Conservation (phyloP, 2,329 filamentous ascomycete genomes). For the Cladophialophora yegresii region DNA sequence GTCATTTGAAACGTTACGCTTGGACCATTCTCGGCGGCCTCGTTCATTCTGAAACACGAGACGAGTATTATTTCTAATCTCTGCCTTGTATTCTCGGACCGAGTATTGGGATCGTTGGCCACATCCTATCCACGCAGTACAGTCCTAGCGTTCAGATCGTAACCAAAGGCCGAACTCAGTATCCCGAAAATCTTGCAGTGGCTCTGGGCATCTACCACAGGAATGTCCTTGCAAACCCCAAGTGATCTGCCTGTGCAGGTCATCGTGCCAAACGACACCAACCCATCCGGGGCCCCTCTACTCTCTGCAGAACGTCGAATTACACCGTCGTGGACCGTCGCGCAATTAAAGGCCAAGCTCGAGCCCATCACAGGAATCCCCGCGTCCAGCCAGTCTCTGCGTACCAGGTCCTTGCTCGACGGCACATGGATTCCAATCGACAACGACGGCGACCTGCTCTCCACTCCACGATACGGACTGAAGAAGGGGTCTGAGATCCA, state of each 20-base stretch:
- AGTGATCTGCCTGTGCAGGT: conserved; percentile 32
- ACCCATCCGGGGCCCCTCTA: conserved; percentile 38
- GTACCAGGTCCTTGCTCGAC: conserved; percentile 56
- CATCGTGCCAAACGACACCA: conserved; percentile 36
- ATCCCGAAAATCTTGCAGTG: not conserved
- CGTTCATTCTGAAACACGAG: not conserved
- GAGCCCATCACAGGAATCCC: conserved; percentile 93
- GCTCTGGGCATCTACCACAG: not conserved
- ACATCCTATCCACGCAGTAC: not conserved
- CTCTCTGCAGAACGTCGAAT: conserved; percentile 81
- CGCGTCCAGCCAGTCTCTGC: conserved; percentile 73
- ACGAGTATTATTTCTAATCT: not conserved
- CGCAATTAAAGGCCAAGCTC: conserved; percentile 79
- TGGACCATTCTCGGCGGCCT: not conserved
- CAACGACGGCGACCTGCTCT: conserved; percentile 24
- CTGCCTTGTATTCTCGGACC: not conserved
- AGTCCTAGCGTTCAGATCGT: not conserved
- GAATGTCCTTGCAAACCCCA: conserved; percentile 26
- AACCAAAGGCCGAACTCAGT: not conserved
- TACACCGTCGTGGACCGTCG: conserved; percentile 87
- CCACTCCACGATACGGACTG: conserved; percentile 39
- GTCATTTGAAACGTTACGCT: not conserved
- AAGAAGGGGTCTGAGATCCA: conserved; percentile 49
- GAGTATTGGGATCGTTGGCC: not conserved
- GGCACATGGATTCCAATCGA: conserved; percentile 25